Evolutionary conservation across 495 filamentous ascomycete species (phyloP), one percentile per base, ranked within the genome.

Genomic region (Durotheca rogersii): DNA sequence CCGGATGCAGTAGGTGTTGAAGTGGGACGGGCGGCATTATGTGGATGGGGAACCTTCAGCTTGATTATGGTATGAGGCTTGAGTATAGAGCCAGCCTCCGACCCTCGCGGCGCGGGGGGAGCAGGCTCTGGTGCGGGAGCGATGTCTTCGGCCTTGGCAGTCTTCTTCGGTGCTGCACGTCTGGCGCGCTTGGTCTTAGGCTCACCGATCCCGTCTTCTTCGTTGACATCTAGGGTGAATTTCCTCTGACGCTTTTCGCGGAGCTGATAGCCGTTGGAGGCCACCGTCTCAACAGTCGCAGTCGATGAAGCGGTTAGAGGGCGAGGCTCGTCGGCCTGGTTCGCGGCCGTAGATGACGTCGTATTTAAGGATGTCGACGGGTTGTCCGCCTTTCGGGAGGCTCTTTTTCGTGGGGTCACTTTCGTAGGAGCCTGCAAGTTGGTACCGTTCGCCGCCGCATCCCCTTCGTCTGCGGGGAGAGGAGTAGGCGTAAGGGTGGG

Each of bases 191-290:
- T 71, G 14, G 55, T 46, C 30, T 66, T 62, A 4, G 51, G 51
- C 23, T 42, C 41, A 18, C 63, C 57, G 7, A 40, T 47, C 4
- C 20, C 41, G 12, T 56, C 56, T n/a, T 62, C 65, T 1, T 57
- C 53, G 18, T 47, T 58, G 2, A 50, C 23, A 12, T 66, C 47
- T 6, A 63, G 48, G 9, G 62, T 60, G 41, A 66, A 66, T 15
- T 58, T 62, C 31, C 48, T 41, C 30, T 66, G 62, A 1, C 62
- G 49, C 31, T 66, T 66, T 33, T 66, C 62, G 11, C 62, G 57
- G 17, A 66, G 51, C 15, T 55, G 56, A n/a, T 66, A 66, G 29
- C 47, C 60, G 35, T 47, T 58, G 1, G 62, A 66, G n/a, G 44
- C 32, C 3, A 60, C 46, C 11, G 62, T 65, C 15, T 54, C 60